Evolutionary conservation across 768 basidiomycete genomes (phyloP).

Genomic region (Xerocomellus intermedius): DNA sequence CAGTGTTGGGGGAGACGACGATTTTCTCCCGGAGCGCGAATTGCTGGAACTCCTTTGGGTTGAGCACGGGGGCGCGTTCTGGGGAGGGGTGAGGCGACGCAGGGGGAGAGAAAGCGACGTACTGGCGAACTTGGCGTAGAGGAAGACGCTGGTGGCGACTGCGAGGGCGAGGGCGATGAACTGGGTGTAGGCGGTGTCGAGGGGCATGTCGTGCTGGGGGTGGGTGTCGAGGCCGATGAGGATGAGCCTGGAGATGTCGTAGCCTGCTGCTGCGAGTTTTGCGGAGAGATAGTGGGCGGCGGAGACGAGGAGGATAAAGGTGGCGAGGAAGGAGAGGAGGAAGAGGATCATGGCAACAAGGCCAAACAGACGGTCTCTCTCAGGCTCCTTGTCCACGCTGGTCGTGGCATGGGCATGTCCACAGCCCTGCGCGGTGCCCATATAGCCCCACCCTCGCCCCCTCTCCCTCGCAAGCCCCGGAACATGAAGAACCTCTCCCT

Average conservation of each 20-base stretch:
- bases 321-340: slow-evolving; percentile 48
- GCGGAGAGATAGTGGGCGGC: slow-evolving; percentile 41
- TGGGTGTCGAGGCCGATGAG: slow-evolving; percentile 51
- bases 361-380: too few species aligned
- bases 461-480: slow-evolving; percentile 29
- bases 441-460: slow-evolving; percentile 36
- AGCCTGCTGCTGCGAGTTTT: slow-evolving; percentile 52
- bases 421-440: slow-evolving; percentile 58
- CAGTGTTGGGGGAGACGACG: slow-evolving; percentile 91
- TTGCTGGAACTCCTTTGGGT: slow-evolving; percentile 75
- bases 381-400: slow-evolving; percentile 27
- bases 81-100: slow-evolving; percentile 6
- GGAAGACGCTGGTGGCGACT: slow-evolving; percentile 44
- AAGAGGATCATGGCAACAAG: slow-evolving; percentile 34
- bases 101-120: slow-evolving; percentile 23
- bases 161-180: slow-evolving; percentile 53
- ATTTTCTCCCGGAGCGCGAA: slow-evolving; percentile 83
- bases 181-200: slow-evolving; percentile 34
- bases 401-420: slow-evolving; percentile 35
- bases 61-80: slow-evolving; percentile 71
- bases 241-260: slow-evolving; percentile 57
- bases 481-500: slow-evolving; percentile 17
- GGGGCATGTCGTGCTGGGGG: slow-evolving; percentile 10
- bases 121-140: slow-evolving; percentile 55
- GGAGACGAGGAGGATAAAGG: slow-evolving; percentile 48